Conservation (phyloP, 1,284 basidiomycete genomes). For the Austroboletus niveus region DNA sequence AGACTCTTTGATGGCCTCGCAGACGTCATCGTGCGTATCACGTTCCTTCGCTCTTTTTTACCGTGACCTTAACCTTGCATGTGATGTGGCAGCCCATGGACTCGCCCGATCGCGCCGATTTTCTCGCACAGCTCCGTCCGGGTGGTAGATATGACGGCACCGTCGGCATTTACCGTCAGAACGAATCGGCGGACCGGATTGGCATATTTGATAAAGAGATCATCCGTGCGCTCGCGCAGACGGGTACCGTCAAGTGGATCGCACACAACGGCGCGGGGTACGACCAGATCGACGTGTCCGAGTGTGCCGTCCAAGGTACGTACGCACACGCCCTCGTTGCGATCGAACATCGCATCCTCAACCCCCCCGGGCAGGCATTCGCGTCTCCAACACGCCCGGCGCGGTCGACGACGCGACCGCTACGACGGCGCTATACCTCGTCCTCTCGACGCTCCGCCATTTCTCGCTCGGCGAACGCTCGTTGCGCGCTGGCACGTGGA, state of each 20-base stretch:
- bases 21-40: slow-evolving; percentile 61
- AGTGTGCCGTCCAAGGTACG: slow-evolving; percentile 67
- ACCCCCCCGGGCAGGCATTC: slow-evolving; percentile 55
- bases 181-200: slow-evolving; percentile 60
- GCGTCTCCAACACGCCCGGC: slow-evolving; percentile 87
- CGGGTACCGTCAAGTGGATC: slow-evolving; percentile 78
- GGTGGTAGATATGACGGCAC: slow-evolving; percentile 74
- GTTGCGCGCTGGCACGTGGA: slow-evolving; percentile 58
- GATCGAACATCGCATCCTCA: not conserved
- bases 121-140: slow-evolving; percentile 62
- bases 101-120: slow-evolving; percentile 63
- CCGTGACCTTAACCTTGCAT: not conserved
- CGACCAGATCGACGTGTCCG: slow-evolving; percentile 78
- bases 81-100: slow-evolving; percentile 52
- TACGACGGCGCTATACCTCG: slow-evolving; percentile 82
- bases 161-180: slow-evolving; percentile 80
- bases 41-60: not conserved
- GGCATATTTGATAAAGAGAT: slow-evolving; percentile 82
- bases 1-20: slow-evolving; percentile 66
- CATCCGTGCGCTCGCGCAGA: slow-evolving; percentile 61
- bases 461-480: slow-evolving; percentile 74
- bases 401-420: slow-evolving; percentile 93
- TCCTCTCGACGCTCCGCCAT: slow-evolving; percentile 82
- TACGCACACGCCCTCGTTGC: not conserved
- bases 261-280: slow-evolving; percentile 94